A percentile compares a stretch with the other conserved stretches of the same genome.
Conservation (phyloP, 495 filamentous ascomycete species). For the Platismatia glauca region DNA sequence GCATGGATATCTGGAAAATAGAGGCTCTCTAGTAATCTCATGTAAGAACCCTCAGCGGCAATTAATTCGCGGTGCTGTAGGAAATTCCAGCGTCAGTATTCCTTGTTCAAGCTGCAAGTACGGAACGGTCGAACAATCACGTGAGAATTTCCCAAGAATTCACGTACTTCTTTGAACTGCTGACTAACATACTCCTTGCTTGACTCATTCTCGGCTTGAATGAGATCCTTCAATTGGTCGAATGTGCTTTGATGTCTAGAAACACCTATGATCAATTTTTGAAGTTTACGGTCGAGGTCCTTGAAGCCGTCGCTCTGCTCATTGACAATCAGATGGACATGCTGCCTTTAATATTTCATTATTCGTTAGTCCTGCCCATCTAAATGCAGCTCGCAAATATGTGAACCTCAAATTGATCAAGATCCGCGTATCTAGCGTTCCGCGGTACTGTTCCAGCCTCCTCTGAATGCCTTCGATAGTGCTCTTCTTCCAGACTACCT, state of each 20-base stretch:
- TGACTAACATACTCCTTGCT: background rate
- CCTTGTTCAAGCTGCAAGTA: background rate
- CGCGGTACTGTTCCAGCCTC: background rate
- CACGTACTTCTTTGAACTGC: background rate
- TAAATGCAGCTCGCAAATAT: background rate
- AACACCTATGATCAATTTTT: background rate
- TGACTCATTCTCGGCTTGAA: background rate
- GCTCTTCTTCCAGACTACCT: background rate
- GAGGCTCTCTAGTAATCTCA: constrained; percentile 21
- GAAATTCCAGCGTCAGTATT: background rate
- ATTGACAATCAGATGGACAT: background rate
- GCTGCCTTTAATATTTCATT: background rate
- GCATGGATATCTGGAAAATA: constrained; percentile 22
- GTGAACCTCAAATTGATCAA: background rate
- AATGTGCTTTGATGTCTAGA: background rate
- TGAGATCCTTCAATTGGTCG: background rate
- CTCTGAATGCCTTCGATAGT: background rate
- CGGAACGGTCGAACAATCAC: background rate
- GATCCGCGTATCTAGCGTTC: background rate
- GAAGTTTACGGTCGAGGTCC: background rate
- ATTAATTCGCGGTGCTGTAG: background rate
- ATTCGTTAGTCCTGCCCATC: background rate
- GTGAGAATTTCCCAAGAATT: background rate
- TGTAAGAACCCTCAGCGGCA: background rate
- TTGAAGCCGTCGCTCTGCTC: background rate